Evolutionary conservation across 1,284 basidiomycete genomes (phyloP).

Genomic region (Apiotrichum gamsii): DNA sequence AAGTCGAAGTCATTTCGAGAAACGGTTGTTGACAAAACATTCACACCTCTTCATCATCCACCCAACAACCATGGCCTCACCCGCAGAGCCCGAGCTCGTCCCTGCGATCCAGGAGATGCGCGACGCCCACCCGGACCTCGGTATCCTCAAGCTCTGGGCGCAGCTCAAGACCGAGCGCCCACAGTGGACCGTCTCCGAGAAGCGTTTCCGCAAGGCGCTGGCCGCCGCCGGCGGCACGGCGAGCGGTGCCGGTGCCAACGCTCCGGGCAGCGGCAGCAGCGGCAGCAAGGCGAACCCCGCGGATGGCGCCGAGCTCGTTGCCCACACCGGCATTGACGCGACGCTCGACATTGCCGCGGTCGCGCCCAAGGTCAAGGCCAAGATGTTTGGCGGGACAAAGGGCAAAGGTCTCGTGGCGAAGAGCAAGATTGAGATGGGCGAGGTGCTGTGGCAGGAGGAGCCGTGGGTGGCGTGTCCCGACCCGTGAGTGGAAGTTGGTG

Average conservation of each 20-base stretch:
- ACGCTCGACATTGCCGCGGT: conserved; percentile 58
- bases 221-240: conserved; percentile 7
- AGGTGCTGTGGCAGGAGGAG: conserved; percentile 71
- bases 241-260: conserved; percentile 10
- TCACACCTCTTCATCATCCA: not conserved
- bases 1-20: not conserved
- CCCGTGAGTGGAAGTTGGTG: conserved; percentile 31
- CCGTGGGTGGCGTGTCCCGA: conserved; percentile 46
- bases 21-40: not conserved
- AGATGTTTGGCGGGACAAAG: conserved; percentile 63
- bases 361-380: conserved; percentile 61
- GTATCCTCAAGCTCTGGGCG: conserved; percentile 63
- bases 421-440: conserved; percentile 60
- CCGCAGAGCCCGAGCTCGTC: conserved; percentile 51
- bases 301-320: conserved; percentile 46
- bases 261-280: conserved; percentile 18
- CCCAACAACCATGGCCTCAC: not conserved
- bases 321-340: conserved; percentile 62
- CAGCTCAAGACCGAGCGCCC: conserved; percentile 57
- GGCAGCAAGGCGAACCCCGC: conserved; percentile 17
- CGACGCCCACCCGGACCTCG: conserved; percentile 57
- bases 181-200: conserved; percentile 72
- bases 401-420: conserved; percentile 77
- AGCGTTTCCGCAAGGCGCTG: conserved; percentile 63
- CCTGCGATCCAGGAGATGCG: conserved; percentile 49